Conservation (phyloP, 176 grass and related monocot species). For the Poa annua region DNA sequence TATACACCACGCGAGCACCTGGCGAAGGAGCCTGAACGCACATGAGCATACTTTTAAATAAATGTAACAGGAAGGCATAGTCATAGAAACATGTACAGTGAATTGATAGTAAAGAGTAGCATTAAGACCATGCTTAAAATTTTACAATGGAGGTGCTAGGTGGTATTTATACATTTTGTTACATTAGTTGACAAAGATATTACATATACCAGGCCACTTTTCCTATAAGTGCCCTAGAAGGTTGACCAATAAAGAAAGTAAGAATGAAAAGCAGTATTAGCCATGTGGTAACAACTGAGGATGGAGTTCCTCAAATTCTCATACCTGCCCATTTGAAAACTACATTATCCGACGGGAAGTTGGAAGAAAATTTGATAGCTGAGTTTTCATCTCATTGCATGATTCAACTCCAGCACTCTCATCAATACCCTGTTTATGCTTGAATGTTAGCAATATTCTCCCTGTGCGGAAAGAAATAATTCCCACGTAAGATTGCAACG, state of each 20-base stretch:
- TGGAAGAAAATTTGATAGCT: constrained; percentile 89
- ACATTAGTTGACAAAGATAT: neutral
- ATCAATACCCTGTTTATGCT: constrained; percentile 44
- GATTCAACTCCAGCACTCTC: constrained; percentile 49
- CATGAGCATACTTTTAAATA: constrained; percentile 59
- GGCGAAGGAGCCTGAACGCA: constrained; percentile 74
- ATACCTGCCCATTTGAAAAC: constrained; percentile 90
- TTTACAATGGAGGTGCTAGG: neutral
- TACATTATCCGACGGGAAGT: constrained; percentile 91
- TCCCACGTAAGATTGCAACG: constrained; percentile 31
- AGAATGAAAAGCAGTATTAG: neutral
- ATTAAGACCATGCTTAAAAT: constrained; percentile 19
- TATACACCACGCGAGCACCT: constrained; percentile 86
- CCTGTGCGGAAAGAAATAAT: constrained; percentile 50
- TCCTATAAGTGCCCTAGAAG: constrained; percentile 7
- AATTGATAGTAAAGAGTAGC: neutral
- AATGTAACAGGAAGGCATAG: constrained; percentile 25
- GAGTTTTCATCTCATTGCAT: constrained; percentile 60
- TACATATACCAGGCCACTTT: neutral
- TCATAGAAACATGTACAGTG: constrained; percentile 16
- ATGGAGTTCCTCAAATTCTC: constrained; percentile 2
- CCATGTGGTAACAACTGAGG: neutral
- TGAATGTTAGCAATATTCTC: constrained; percentile 80
- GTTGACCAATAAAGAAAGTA: constrained; percentile 17
- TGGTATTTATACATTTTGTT: neutral